Base-by-base conservation (phyloP, 345 rosid species). In the Salix viminalis region DNA sequence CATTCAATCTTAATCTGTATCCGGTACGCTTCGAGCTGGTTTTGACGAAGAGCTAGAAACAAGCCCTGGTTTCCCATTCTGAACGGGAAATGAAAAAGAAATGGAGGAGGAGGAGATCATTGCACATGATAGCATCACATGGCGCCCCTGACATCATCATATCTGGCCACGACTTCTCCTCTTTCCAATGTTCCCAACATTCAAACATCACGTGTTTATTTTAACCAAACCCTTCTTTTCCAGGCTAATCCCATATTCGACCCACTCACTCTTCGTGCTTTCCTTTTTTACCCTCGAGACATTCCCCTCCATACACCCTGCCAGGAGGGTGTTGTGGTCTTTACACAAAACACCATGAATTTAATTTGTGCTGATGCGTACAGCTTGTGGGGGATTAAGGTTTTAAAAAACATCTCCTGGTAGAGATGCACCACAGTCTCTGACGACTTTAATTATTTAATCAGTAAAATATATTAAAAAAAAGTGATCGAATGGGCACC, bases 101-200 rank as follows among this genome's bases (percentile, higher is more conserved):
- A 64, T 1, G 9, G 44, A 10, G 23, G 42, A 65, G 36, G 36
- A 34, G 36, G n/a, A n/a, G 48, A 52, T 52, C 36, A 50, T 32
- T 26, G 84, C 82, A 78, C 84, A 74, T 79, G 91, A 80, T 79
- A 39, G 70, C 54, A 48, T 82, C 92, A 88, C 91, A 88, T 88
- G 92, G 19, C 15, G 68, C 18, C 76, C 68, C 90, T 86, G 92
- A 89, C 92, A 91, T 86, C 89, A 87, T 87, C 88, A 86, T 88
- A 82, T 85, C 89, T 88, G 90, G 86, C 92, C 92, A 88, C 87
- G 86, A 86, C 89, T 70, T 82, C 91, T 50, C 81, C 91, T 79
- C 93, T 84, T 87, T 73, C 85, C 89, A 7, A 86, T 88, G 93
- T 89, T 75, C 80, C 96, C 91, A 83, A 84, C 93, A 86, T 88